Conservation (phyloP, 345 rosid species). For the Pseudoturritis turrita region DNA sequence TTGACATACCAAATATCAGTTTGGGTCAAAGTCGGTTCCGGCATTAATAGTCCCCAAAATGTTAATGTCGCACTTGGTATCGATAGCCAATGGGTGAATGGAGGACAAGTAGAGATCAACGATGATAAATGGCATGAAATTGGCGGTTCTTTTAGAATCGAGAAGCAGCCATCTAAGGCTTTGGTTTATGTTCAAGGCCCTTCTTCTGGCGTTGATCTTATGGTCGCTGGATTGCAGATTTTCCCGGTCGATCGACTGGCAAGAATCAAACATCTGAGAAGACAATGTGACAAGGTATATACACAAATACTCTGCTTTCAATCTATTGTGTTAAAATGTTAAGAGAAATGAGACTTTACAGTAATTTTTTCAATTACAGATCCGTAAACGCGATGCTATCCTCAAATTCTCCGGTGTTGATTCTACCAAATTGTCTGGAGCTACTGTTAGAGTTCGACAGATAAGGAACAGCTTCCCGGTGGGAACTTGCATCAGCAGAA, state of each 20-base stretch:
- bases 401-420: conserved; percentile 54
- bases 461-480: conserved; percentile 68
- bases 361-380: conserved; percentile 37
- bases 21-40: conserved; percentile 74
- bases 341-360: neutral
- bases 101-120: conserved; percentile 78
- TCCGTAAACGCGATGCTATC: conserved; percentile 69
- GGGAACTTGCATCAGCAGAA: conserved; percentile 79
- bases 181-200: conserved; percentile 91
- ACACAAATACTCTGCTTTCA: neutral
- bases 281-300: conserved; percentile 62
- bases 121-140: conserved; percentile 82
- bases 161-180: conserved; percentile 72
- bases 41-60: conserved; percentile 57
- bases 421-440: conserved; percentile 39
- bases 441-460: conserved; percentile 53
- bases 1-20: conserved; percentile 90
- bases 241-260: conserved; percentile 74
- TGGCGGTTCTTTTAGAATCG: conserved; percentile 86
- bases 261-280: conserved; percentile 59
- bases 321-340: neutral
- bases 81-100: conserved; percentile 87
- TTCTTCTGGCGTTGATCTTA: conserved; percentile 63
- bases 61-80: conserved; percentile 85
- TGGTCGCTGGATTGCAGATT: conserved; percentile 87